Conservation (phyloP, 257 asterid species). For the Lycium ferocissimum region DNA sequence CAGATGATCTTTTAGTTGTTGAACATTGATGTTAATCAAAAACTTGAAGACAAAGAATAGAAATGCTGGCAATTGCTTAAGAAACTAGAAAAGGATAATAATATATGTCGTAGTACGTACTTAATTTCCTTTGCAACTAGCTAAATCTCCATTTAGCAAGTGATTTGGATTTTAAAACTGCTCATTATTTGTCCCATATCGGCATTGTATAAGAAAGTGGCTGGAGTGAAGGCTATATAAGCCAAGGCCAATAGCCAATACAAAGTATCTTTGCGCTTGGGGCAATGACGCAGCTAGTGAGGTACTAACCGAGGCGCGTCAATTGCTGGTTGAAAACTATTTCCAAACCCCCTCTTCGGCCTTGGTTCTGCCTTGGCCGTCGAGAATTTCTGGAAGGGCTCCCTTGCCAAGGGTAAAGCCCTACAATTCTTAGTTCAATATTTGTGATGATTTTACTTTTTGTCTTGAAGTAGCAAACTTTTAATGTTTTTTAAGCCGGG, state of each 20-base stretch:
- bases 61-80: too few relatives aligned
- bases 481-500: background rate
- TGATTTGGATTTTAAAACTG: background rate
- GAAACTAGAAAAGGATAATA: too few relatives aligned
- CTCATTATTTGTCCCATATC: background rate
- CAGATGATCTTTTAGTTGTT: too few relatives aligned
- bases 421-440: constrained; percentile 15
- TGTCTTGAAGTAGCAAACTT: too few relatives aligned
- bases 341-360: background rate
- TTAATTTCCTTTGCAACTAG: too few relatives aligned
- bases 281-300: background rate
- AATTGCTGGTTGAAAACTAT: constrained; percentile 20
- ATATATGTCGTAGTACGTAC: too few relatives aligned
- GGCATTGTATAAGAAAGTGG: background rate
- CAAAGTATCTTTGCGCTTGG: background rate
- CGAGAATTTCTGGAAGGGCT: background rate
- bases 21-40: too few relatives aligned
- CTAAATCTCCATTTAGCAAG: background rate
- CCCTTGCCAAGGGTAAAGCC: background rate
- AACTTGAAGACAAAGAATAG: too few relatives aligned
- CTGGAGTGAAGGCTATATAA: background rate
- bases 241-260: accelerated
- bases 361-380: background rate
- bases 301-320: constrained; percentile 7
- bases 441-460: background rate